A percentile compares a stretch with the other conserved stretches of the same genome.
These are phyloP conservation scores for Plasmodium chabaudi DNA, from an alignment of 169 alveolate genomes.

Conservation along the genomic window DNA sequence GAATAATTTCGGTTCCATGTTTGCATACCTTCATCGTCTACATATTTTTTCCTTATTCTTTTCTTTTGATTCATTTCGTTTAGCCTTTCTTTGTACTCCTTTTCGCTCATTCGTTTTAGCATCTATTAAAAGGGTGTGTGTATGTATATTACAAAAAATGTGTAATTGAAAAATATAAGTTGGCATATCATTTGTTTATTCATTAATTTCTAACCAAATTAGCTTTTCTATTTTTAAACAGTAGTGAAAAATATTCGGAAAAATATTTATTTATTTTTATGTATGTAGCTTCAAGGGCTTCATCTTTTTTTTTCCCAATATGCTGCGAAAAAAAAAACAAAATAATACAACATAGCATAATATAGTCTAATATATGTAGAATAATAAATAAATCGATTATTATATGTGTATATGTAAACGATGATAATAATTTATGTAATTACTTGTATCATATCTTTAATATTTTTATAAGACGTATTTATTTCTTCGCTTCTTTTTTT, in stretches of 20 bases:
- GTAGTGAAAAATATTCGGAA: slow-evolving; percentile 69
- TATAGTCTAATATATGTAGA: background rate
- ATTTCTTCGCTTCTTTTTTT: slow-evolving; percentile 71
- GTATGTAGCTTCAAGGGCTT: slow-evolving; percentile 74
- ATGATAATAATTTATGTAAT: background rate
- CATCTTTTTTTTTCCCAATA: slow-evolving; percentile 76
- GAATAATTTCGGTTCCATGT: background rate
- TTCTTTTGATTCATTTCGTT: slow-evolving; percentile 46
- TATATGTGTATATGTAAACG: background rate
- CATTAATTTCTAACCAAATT: slow-evolving; percentile 25
- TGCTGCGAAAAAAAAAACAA: slow-evolving; percentile 27
- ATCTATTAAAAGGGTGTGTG: slow-evolving; percentile 20
- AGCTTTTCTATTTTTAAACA: slow-evolving; percentile 74
- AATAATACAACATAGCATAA: slow-evolving; percentile 16
- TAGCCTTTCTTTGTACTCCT: slow-evolving; percentile 45
- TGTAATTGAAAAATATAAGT: background rate
- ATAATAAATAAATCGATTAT: background rate
- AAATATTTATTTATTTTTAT: slow-evolving; percentile 69
- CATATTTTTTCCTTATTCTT: slow-evolving; percentile 12
- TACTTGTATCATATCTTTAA: slow-evolving; percentile 76
- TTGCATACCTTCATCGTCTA: slow-evolving; percentile 74
- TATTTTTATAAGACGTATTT: slow-evolving; percentile 38
- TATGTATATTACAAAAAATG: background rate
- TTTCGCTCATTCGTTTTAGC: slow-evolving; percentile 59
- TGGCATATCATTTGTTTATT: background rate